Percentiles rank a stretch among this genome's conserved stretches.
phyloP scores from a whole-genome alignment of 1,139 yeast species.

The Hyphopichia wangnamkhiaoensis region DNA sequence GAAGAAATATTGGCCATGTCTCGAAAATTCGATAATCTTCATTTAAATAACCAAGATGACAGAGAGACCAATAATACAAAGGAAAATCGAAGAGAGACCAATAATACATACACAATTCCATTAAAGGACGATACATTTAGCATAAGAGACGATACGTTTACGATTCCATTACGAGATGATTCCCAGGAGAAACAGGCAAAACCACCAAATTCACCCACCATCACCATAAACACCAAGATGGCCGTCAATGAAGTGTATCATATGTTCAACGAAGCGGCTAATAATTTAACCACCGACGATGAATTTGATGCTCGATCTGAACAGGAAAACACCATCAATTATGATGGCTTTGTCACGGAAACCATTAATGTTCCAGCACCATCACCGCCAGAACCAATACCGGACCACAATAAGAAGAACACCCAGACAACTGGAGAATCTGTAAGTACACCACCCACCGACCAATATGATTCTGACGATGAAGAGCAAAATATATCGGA shows the following conservation, averaged over 20 bases:
- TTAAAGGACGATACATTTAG: slow-evolving; percentile 1
- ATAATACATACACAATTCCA: slow-evolving; percentile 4
- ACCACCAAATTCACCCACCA: slow-evolving; percentile 66
- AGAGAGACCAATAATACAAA: slow-evolving; percentile 1
- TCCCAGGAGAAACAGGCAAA: slow-evolving; percentile 15
- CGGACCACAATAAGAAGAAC: slow-evolving; percentile 30
- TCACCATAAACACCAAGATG: slow-evolving; percentile 73
- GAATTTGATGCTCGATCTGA: slow-evolving; percentile 29
- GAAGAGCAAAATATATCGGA: slow-evolving; percentile 9
- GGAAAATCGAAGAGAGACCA: slow-evolving; percentile 2
- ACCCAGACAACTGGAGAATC: slow-evolving; percentile 20
- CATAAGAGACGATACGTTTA: slow-evolving; percentile 23
- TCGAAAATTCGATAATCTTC: slow-evolving; percentile 3
- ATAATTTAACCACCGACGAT: slow-evolving; percentile 28
- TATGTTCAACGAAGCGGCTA: slow-evolving; percentile 72
- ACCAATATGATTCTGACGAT: slow-evolving; percentile 23
- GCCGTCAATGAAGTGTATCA: slow-evolving; percentile 74
- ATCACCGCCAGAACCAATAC: slow-evolving; percentile 7
- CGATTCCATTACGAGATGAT: slow-evolving; percentile 37
- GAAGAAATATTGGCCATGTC: slow-evolving; percentile 57
- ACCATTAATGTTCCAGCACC: slow-evolving; percentile 26
- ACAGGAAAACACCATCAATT: slow-evolving; percentile 36
- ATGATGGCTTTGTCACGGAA: slow-evolving; percentile 56
- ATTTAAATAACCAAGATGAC: slow-evolving; percentile 2
- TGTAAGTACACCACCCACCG: slow-evolving; percentile 35